These are phyloP conservation scores for Setomelanomma holmii DNA, from an alignment of 2,329 filamentous ascomycete genomes.

Conservation along the genomic window DNA sequence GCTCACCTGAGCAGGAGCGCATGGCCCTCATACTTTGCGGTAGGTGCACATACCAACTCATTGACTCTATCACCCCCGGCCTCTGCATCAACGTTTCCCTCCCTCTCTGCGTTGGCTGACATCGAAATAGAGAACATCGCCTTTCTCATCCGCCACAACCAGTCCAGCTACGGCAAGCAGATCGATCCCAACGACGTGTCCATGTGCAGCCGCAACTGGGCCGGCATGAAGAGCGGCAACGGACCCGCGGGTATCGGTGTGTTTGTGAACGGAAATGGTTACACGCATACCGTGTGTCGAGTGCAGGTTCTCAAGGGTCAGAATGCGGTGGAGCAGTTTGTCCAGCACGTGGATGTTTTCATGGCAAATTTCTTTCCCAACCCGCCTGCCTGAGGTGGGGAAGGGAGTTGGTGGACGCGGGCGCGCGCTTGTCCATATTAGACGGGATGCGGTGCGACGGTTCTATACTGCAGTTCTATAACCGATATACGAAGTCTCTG, in stretches of 20 bases:
- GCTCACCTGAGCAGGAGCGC: neutral
- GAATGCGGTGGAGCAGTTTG: constrained; percentile 8
- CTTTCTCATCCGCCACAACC: constrained; percentile 8
- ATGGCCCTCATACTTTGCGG: neutral
- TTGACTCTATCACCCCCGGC: no score
- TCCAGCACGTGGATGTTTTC: constrained; percentile 2
- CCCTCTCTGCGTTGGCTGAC: neutral
- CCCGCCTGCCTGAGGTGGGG: neutral
- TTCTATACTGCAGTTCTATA: no score
- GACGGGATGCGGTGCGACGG: no score
- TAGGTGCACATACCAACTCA: neutral
- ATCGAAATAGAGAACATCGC: neutral
- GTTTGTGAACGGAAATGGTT: constrained; percentile 14
- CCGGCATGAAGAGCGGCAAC: neutral
- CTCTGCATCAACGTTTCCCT: no score
- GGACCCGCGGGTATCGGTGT: neutral
- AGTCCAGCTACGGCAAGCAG: constrained; percentile 12
- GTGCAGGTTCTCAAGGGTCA: neutral
- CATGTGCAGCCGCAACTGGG: constrained; percentile 12
- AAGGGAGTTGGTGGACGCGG: no score
- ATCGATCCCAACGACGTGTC: constrained; percentile 11
- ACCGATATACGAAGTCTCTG: no score
- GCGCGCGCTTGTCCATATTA: no score
- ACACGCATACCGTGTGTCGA: constrained; percentile 10
- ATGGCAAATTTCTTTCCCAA: constrained; percentile 9